Base-by-base conservation (phyloP, 169 alveolate species). In the Plasmodium berghei region DNA sequence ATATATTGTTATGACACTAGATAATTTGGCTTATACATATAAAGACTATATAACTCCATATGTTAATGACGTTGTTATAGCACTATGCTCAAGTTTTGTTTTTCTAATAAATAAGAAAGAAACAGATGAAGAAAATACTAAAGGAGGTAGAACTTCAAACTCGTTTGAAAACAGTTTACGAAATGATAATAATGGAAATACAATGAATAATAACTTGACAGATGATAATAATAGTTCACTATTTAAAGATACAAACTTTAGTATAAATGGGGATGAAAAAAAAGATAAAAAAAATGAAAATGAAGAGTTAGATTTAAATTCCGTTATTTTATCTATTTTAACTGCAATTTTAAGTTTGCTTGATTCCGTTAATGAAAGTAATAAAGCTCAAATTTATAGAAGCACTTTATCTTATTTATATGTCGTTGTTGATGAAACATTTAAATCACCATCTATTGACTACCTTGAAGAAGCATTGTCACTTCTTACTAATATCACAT, bases 1-100 rank as follows among this genome's bases (percentile, higher is more conserved):
- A 58, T 66, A 80, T 70, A 55, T 80, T n/a, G 90, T 80, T 40
- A 80, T 80, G 90, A 80, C 90, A 2, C n/a, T 80, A 24, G 90
- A 80, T 56, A 80, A 66, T 42, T 67, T 80, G 52, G 90, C 90
- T 8, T 80, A 80, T n/a, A 80, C 80, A 10, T 80, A 52, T 58
- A 80, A 66, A 28, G 90, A 80, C 9, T 66, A 80, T 46, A 80
- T 80, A 52, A 66, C 90, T 4, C 90, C 90, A 8, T 80, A 80
- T 48, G 90, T 80, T 5, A 80, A 80, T 10, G 90, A 80, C 42
- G 90, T 80, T 10, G 72, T 67, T n/a, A 42, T 80, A 5, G 74
- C 90, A 9, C 14, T 80, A 18, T 80, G 90, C 42, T 52, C 90
- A 3, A 80, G 90, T 54, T 80, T 80, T 54, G 83, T 80, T 14